Evolutionary conservation across 805 yeast genomes (phyloP), one percentile per base, ranked within the genome.

Genomic region (Suhomyces emberorum): DNA sequence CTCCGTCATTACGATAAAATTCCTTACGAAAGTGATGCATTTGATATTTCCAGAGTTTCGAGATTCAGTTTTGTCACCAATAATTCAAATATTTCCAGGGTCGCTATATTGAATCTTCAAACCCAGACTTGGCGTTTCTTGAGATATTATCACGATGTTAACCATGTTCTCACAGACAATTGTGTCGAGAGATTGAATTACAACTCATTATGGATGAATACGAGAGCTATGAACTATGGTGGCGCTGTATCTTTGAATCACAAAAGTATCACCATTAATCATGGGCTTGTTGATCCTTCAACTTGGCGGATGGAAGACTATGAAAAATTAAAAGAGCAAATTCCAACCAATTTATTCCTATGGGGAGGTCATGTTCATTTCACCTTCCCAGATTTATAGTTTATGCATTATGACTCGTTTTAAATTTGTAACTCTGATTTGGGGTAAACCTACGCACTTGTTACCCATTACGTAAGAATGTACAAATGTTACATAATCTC

Each of bases 101-200:
- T 67, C 19, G 54, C 66, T 11, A 62, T 57, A 12, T 56, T 65
- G 28, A 66, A 66, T 43, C 44, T 65, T 29, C 57, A 55, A 31
- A 61, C 72, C 3, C 70, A 65, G 41, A 61, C 63, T 4, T 68
- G 72, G 72, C 54, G 57, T 35, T 67, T 63, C 45, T 43, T 55
- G 34, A 52, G 58, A 31, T 66, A 59, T 46, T 57, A 51, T 42
- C 59, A 52, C 37, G 67, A 65, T 38, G 38, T 59, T 9, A 41
- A 53, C 17, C 54, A 55, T 25, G 49, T 48, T 2, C 43, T 61
- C 12, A 49, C 53, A 11, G 52, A 56, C 3, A 38, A 43, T 12
- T 50, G 55, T 28, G 32, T 51, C 20, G 46, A 54, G 15, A 37
- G 42, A 23, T 36, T 57, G 7, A 40, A 39, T 15, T 30, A 46